phyloP scores from a whole-genome alignment of 768 basidiomycete species.

The Piloderma croceum region DNA sequence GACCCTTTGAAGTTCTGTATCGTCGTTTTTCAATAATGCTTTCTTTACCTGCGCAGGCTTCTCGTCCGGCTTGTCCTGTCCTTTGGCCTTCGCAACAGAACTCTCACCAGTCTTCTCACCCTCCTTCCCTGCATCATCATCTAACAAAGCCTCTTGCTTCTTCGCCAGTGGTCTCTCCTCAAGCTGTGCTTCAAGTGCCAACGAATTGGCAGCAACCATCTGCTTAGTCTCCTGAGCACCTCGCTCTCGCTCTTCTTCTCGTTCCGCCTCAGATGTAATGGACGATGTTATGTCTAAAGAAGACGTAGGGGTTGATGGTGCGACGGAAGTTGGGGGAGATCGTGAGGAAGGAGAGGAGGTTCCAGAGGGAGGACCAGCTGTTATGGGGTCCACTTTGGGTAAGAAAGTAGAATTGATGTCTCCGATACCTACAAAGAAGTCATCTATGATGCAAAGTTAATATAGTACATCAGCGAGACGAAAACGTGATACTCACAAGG shows the following conservation, averaged over 20 bases:
- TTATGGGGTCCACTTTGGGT: slow-evolving; percentile 64
- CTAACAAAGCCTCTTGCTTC: slow-evolving; percentile 74
- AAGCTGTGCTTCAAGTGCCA: slow-evolving; percentile 77
- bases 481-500: slow-evolving; percentile 65
- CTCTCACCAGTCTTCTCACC: slow-evolving; percentile 12
- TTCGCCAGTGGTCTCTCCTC: slow-evolving; percentile 84
- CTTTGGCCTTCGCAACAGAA: slow-evolving; percentile 10
- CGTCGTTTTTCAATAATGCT: slow-evolving; percentile 83
- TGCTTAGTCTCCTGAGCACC: slow-evolving; percentile 26
- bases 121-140: slow-evolving; percentile 32
- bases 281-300: background rate
- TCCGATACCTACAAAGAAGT: slow-evolving; percentile 96
- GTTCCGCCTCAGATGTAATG: slow-evolving; percentile 42
- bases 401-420: slow-evolving; percentile 96
- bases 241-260: slow-evolving; percentile 38
- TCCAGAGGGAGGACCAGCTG: slow-evolving; percentile 29
- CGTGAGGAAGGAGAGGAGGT: background rate
- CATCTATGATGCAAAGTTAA: slow-evolving; percentile 48
- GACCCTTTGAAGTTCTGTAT: slow-evolving; percentile 76
- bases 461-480: background rate
- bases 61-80: slow-evolving; percentile 25
- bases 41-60: slow-evolving; percentile 54
- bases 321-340: slow-evolving; percentile 19
- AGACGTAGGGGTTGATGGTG: slow-evolving; percentile 10
- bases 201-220: slow-evolving; percentile 63